phyloP scores from a whole-genome alignment of 352 stramenopile species.

The Phytophthora sojae region DNA sequence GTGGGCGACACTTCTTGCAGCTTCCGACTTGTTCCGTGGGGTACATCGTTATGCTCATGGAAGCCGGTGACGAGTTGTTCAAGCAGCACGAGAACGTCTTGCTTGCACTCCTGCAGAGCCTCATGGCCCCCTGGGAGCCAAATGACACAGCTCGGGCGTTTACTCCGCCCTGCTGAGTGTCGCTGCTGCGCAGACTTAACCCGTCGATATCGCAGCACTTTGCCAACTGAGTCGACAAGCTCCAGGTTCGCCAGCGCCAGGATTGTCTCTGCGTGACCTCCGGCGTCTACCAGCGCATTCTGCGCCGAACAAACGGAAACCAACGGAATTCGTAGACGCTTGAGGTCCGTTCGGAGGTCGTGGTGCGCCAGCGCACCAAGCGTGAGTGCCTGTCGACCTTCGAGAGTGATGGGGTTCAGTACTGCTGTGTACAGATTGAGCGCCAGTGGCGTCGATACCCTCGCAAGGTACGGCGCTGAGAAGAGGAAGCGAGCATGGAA shows the following conservation, averaged over 20 bases:
- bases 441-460: conserved; percentile 94
- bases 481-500: conserved; percentile 97
- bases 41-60: conserved; percentile 90
- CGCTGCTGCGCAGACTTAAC: conserved; percentile 25
- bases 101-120: conserved; percentile 94
- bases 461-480: conserved; percentile 89
- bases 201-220: conserved; percentile 62
- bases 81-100: conserved; percentile 84
- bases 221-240: conserved; percentile 83
- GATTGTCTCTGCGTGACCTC: conserved; percentile 80
- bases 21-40: conserved; percentile 38
- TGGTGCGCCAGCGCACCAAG: conserved; percentile 86
- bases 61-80: conserved; percentile 95
- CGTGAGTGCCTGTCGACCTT: conserved; percentile 91
- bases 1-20: conserved; percentile 16
- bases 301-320: conserved; percentile 91
- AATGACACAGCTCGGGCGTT: conserved; percentile 51
- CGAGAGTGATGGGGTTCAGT: conserved; percentile 93
- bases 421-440: conserved; percentile 97
- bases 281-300: conserved; percentile 87
- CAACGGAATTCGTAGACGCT: conserved; percentile 76
- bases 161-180: conserved; percentile 24
- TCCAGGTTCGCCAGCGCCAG: conserved; percentile 56
- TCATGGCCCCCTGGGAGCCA: conserved; percentile 95
- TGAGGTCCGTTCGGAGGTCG: conserved; percentile 68